phyloP scores from a whole-genome alignment of 2,329 filamentous ascomycete genomes.

The Botrytis cinerea region DNA sequence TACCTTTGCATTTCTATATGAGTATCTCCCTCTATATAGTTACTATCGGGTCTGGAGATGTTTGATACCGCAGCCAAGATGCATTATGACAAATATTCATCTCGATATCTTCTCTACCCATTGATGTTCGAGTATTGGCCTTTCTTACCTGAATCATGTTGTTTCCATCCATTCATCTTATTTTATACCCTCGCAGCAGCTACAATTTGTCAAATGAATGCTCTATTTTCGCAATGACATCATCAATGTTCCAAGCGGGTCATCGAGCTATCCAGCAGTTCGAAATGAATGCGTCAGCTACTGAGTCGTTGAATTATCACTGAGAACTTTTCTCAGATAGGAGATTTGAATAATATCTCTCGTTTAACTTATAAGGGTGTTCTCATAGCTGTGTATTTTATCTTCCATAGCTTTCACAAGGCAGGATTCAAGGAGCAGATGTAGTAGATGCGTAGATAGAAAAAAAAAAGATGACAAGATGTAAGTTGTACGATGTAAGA shows the following conservation, averaged over 20 bases:
- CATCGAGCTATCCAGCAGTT: background rate
- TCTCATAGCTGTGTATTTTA: too few relatives aligned
- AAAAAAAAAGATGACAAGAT: background rate
- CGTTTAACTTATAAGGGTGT: background rate
- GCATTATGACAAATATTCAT: background rate
- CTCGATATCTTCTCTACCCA: too few relatives aligned
- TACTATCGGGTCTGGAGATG: background rate
- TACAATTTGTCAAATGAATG: background rate
- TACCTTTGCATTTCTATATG: background rate
- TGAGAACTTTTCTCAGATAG: background rate
- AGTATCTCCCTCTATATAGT: too few relatives aligned
- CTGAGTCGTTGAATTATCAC: too few relatives aligned
- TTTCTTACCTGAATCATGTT: background rate
- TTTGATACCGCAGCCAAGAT: background rate
- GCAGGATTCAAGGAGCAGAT: background rate
- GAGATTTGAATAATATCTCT: background rate
- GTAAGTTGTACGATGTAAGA: background rate
- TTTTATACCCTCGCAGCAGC: background rate
- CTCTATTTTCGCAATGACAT: background rate
- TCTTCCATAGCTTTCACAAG: background rate
- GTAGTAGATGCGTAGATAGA: background rate
- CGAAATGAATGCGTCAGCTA: background rate
- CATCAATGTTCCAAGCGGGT: background rate
- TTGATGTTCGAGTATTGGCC: background rate
- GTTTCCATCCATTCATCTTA: background rate